phyloP scores from a whole-genome alignment of 768 basidiomycete species.

The Suillus subalutaceus region DNA sequence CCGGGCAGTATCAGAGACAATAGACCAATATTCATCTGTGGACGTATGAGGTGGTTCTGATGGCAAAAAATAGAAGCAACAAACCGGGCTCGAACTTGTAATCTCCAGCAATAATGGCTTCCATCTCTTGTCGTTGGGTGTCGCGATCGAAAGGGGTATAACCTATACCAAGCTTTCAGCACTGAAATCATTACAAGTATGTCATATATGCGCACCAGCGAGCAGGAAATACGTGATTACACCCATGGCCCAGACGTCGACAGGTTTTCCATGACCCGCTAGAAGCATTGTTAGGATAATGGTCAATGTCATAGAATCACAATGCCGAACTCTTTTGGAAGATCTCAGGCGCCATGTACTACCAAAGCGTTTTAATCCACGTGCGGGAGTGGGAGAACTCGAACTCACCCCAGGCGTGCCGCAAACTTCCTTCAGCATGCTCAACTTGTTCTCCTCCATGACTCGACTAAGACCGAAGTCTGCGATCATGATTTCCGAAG shows the following conservation, averaged over 20 bases:
- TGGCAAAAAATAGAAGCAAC: constrained; percentile 12
- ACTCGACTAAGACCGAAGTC: constrained; percentile 94
- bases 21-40: constrained; percentile 80
- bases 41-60: background rate
- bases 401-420: constrained; percentile 82
- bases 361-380: constrained; percentile 13
- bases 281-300: constrained; percentile 13
- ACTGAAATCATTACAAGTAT: background rate
- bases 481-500: constrained; percentile 94
- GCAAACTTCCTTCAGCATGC: constrained; percentile 90
- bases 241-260: constrained; percentile 97
- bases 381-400: constrained; percentile 1
- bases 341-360: constrained; percentile 97
- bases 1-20: constrained; percentile 81
- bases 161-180: constrained; percentile 40
- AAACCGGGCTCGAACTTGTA: constrained; percentile 83
- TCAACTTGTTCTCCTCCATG: constrained; percentile 89
- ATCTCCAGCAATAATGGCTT: constrained; percentile 92
- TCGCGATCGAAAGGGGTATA: constrained; percentile 99
- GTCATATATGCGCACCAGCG: constrained; percentile 44
- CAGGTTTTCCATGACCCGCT: constrained; percentile 94
- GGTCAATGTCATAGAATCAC: constrained; percentile 8
- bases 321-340: constrained; percentile 77
- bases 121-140: constrained; percentile 85
- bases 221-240: constrained; percentile 98